phyloP scores from a whole-genome alignment of 176 grass and related monocot species.

The Oryza glumipatula region DNA sequence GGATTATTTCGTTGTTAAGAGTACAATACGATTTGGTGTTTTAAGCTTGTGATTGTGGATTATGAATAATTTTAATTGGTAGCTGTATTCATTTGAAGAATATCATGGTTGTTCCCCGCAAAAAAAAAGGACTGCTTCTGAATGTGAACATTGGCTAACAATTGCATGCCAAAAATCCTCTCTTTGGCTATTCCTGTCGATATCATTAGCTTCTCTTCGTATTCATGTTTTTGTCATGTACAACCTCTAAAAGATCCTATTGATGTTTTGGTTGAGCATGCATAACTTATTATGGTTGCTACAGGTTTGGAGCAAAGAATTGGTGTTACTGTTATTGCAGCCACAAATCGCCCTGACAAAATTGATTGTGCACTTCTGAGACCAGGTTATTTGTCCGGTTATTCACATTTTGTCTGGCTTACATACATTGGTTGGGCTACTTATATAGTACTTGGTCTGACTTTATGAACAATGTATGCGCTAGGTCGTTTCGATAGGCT shows the following conservation, averaged over 20 bases:
- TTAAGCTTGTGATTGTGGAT: neutral
- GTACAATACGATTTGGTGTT: neutral
- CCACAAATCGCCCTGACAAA: conserved; percentile 96
- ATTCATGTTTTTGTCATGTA: conserved; percentile 5
- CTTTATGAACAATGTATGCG: conserved; percentile 25
- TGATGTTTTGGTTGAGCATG: neutral
- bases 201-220: conserved; percentile 7
- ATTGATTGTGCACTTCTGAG: conserved; percentile 90
- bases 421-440: neutral
- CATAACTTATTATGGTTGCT: conserved; percentile 34
- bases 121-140: neutral
- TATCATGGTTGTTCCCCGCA: neutral
- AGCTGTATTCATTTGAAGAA: conserved; percentile 3
- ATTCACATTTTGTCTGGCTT: neutral
- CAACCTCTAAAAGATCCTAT: neutral
- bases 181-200: neutral
- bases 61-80: neutral
- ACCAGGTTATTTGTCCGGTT: conserved; percentile 58
- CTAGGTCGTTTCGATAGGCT: conserved; percentile 90
- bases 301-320: conserved; percentile 79
- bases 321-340: conserved; percentile 86
- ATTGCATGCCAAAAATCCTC: conserved; percentile 11
- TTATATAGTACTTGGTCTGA: conserved; percentile 9
- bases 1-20: neutral
- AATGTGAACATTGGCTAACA: neutral